Conservation (phyloP, 495 filamentous ascomycete genomes). For the Xylaria venustula region DNA sequence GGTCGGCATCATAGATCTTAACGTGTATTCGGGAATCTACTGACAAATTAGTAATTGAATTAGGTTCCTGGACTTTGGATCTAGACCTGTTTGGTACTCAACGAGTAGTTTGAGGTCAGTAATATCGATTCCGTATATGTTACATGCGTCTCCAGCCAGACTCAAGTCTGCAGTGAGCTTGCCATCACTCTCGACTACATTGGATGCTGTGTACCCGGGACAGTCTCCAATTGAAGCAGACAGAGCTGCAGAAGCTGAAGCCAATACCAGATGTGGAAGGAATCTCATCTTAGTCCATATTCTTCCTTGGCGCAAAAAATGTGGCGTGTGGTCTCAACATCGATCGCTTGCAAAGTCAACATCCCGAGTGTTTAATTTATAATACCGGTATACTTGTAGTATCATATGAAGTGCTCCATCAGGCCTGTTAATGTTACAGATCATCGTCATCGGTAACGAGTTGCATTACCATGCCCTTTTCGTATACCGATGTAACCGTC, state of each 20-base stretch:
- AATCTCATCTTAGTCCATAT: constrained; percentile 13
- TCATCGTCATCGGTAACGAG: not conserved
- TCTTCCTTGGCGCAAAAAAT: not conserved
- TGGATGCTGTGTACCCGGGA: constrained; percentile 69
- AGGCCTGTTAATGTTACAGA: not conserved
- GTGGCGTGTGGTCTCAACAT: not conserved
- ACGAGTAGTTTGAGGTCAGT: constrained; percentile 63
- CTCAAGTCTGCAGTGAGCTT: constrained; percentile 62
- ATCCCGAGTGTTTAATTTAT: not conserved
- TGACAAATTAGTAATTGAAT: constrained; percentile 1
- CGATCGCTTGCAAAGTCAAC: not conserved
- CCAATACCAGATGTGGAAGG: constrained; percentile 6
- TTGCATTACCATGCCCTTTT: not conserved
- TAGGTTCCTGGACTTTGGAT: not conserved
- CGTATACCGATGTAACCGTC: constrained; percentile 6
- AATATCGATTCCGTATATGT: constrained; percentile 68
- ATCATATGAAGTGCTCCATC: too few species aligned
- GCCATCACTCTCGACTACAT: constrained; percentile 51
- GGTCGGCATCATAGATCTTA: constrained; percentile 69
- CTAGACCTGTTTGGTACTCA: constrained; percentile 72
- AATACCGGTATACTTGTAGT: not conserved
- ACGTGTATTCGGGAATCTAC: constrained; percentile 76
- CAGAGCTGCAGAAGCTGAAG: constrained; percentile 4
- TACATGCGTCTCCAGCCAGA: constrained; percentile 65
- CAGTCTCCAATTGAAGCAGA: constrained; percentile 40